Percentiles rank a stretch among this genome's conserved stretches.
Conservation (phyloP, 768 basidiomycete species). For the Panellus pusillus region DNA sequence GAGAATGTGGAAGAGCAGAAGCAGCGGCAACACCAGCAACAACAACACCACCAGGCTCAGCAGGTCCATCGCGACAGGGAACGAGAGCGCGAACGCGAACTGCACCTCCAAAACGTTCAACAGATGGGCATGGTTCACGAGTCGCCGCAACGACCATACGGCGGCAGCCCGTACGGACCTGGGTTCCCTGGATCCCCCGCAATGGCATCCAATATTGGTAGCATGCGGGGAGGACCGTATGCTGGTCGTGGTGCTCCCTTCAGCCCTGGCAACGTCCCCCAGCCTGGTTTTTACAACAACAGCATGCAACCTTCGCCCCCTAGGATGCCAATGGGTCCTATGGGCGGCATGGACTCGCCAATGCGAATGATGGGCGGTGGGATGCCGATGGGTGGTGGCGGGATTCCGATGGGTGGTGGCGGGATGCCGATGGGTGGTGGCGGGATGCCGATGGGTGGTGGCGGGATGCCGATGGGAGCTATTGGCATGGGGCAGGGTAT, state of each 20-base stretch:
- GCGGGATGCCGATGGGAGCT: conserved; percentile 30
- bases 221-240: conserved; percentile 22
- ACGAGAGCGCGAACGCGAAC: conserved; percentile 16
- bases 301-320: conserved; percentile 25
- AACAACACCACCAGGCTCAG: conserved; percentile 29
- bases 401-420: conserved; percentile 29
- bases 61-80: conserved; percentile 24
- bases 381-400: conserved; percentile 30
- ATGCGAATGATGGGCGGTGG: conserved; percentile 29
- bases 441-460: conserved; percentile 27
- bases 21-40: conserved; percentile 31
- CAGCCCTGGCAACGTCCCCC: conserved; percentile 28
- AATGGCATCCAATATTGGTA: conserved; percentile 24
- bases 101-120: conserved; percentile 21
- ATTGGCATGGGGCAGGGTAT: conserved; percentile 21
- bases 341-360: conserved; percentile 31
- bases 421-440: conserved; percentile 28
- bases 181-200: conserved; percentile 27
- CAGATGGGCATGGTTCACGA: conserved; percentile 26
- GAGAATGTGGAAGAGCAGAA: conserved; percentile 40
- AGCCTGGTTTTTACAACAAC: conserved; percentile 30
- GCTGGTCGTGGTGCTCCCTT: conserved; percentile 31
- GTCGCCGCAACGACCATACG: conserved; percentile 23
- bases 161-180: conserved; percentile 17
- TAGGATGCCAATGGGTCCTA: conserved; percentile 24